Evolutionary conservation across 306 rosid genomes (phyloP).

Genomic region (Carpinus fangiana): DNA sequence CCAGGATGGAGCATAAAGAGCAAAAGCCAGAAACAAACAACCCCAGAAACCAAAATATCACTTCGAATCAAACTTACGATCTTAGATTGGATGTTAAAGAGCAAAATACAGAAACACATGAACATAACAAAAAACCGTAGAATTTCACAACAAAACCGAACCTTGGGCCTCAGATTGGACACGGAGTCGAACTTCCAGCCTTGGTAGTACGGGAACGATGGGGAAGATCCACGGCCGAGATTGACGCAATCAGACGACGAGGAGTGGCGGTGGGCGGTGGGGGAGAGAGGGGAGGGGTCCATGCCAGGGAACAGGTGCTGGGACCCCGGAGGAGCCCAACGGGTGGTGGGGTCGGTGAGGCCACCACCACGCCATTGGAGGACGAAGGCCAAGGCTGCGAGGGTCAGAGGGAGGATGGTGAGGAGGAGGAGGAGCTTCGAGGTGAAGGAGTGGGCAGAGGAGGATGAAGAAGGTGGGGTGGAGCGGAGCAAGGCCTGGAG

Average conservation of each 20-base stretch:
- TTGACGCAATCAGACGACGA: conserved; percentile 60
- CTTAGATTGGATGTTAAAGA: too few species aligned
- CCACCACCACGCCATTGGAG: conserved; percentile 99
- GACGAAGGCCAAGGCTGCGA: conserved; percentile 80
- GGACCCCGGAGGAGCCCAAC: conserved; percentile 76
- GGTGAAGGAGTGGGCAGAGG: conserved; percentile 51
- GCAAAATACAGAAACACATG: conserved; percentile 16
- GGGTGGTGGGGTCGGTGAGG: conserved; percentile 71
- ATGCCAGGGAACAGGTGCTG: conserved; percentile 77
- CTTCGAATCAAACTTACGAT: neutral
- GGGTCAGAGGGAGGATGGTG: conserved; percentile 81
- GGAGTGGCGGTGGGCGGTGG: conserved; percentile 37
- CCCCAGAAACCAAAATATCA: neutral
- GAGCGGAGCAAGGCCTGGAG: conserved; percentile 69
- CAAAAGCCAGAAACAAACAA: conserved; percentile 16
- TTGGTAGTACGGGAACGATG: conserved; percentile 75
- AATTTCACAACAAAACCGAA: conserved; percentile 15
- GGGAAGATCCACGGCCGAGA: conserved; percentile 65
- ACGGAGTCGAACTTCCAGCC: conserved; percentile 77
- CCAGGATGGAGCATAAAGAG: neutral
- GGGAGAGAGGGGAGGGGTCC: conserved; percentile 80
- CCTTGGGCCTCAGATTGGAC: conserved; percentile 82
- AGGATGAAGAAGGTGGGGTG: conserved; percentile 32
- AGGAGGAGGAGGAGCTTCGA: conserved; percentile 81
- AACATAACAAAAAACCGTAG: neutral